These are phyloP conservation scores for Fistulinella prunicolor DNA, from an alignment of 768 basidiomycete species.

Conservation along the genomic window DNA sequence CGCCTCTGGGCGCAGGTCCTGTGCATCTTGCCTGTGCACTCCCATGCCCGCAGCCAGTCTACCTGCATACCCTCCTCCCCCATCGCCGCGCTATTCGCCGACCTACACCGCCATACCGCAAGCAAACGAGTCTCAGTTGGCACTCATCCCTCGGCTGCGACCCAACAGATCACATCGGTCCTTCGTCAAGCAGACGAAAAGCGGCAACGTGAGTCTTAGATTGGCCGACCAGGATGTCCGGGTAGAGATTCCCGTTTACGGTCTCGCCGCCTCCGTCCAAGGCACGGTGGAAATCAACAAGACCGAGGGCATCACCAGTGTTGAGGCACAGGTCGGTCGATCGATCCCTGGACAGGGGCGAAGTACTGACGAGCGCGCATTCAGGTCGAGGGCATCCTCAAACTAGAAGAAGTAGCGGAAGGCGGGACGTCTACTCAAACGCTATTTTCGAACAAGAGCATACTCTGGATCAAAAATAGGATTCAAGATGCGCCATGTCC, in stretches of 20 bases:
- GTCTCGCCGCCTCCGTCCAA: constrained; percentile 46
- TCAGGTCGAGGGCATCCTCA: constrained; percentile 61
- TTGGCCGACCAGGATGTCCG: constrained; percentile 53
- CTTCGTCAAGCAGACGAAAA: constrained; percentile 60
- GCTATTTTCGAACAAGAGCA: constrained; percentile 48
- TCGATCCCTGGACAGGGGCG: background rate
- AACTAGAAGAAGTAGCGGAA: constrained; percentile 61
- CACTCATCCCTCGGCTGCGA: constrained; percentile 40
- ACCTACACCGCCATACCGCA: constrained; percentile 56
- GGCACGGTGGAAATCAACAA: constrained; percentile 56
- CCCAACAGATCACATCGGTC: constrained; percentile 40
- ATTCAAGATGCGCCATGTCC: constrained; percentile 47
- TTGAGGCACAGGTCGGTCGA: constrained; percentile 58
- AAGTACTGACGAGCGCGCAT: background rate
- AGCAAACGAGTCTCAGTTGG: constrained; percentile 50
- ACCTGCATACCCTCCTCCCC: constrained; percentile 46
- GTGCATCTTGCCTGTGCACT: constrained; percentile 20
- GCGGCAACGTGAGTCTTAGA: constrained; percentile 49
- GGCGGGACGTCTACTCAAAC: constrained; percentile 55
- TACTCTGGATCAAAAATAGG: constrained; percentile 58
- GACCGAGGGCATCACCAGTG: constrained; percentile 51
- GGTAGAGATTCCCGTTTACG: constrained; percentile 55
- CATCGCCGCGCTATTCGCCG: constrained; percentile 39
- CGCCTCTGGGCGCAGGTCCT: background rate
- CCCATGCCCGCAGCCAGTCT: constrained; percentile 56